Base-by-base conservation (phyloP, 2,329 filamentous ascomycete species). In the Botrytis paeoniae region DNA sequence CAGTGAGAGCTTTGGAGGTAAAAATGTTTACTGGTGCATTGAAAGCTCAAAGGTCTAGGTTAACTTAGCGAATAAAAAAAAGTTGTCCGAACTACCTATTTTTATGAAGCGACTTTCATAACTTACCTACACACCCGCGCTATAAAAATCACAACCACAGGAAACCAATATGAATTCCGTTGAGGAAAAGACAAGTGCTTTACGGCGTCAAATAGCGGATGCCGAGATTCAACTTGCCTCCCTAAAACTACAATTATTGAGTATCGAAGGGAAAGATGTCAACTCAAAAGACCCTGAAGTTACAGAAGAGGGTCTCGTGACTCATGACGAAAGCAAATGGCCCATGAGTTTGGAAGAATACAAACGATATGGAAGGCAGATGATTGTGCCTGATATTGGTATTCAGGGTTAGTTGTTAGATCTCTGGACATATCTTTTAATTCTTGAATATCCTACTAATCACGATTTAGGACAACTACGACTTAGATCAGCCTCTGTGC, bases 321-420 rank as follows among this genome's bases (percentile, higher is more conserved):
- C 74, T 54, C 61, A 73, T 51, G 65, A 48, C 83, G 37, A 69
- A 37, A 41, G 51, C 20, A 88, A 84, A 76, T 95, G 93, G 91
- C 93, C 93, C 0, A 85, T 97, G 3, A 82, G 83, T 6, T 83
- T 85, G 25, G 88, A 92, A 8, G 94, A 98, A 78, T 97, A 97
- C 81, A 89, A 89, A 76, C 88, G 95, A 75, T 98, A 98, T 83
- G 94, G 93, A 12, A 87, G 95, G 57, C 95, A 98, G 83, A 91
- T 98, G 84, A 95, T 98, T 76, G 89, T 98, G 74, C 92, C 94
- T 0, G 89, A 92, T 73, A 86, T 98, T 74, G 94, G 95, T 0
- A 84, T 97, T 1, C 85, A 90, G 81, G 93, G 92, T 92, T 65
- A 32, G 22, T 61, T 35, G 54, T 43, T 32, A 6, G 39, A n/a